Percentiles rank a stretch among this genome's conserved stretches.
These are phyloP conservation scores for Aspergillus leporis DNA, from an alignment of 495 filamentous ascomycete genomes.

Conservation along the genomic window DNA sequence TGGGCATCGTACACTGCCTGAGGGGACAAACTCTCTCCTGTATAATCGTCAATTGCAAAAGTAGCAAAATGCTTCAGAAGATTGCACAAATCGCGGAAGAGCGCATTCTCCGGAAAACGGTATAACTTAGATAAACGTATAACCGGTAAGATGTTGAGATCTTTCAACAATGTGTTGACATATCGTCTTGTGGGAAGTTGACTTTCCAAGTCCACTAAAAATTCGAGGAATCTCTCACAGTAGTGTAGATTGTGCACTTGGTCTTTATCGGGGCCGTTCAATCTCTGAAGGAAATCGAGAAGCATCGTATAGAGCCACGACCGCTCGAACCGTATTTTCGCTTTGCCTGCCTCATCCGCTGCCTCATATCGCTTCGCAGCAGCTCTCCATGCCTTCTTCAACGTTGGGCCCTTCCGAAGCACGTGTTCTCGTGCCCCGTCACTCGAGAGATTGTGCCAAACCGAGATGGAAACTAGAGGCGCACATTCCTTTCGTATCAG, in stretches of 20 bases:
- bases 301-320: conserved; percentile 90
- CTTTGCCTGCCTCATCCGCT: conserved; percentile 76
- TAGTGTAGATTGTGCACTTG: conserved; percentile 69
- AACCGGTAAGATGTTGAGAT: conserved; percentile 84
- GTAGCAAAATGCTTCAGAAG: conserved; percentile 81
- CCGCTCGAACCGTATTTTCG: conserved; percentile 84
- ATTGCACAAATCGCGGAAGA: conserved; percentile 78
- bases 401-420: conserved; percentile 65
- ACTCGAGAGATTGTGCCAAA: conserved; percentile 89
- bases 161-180: conserved; percentile 87
- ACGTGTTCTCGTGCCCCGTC: conserved; percentile 65
- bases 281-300: conserved; percentile 73
- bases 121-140: conserved; percentile 79
- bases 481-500: conserved; percentile 95
- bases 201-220: conserved; percentile 86
- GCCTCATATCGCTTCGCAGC: conserved; percentile 82
- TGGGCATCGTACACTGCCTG: conserved; percentile 78
- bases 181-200: conserved; percentile 94
- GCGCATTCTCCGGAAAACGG: conserved; percentile 67
- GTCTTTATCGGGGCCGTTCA: conserved; percentile 59
- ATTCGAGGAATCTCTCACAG: conserved; percentile 90
- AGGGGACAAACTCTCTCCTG: conserved; percentile 69
- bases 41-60: conserved; percentile 92
- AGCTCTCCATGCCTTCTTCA: conserved; percentile 90
- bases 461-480: conserved; percentile 88